Percentiles rank a stretch among this genome's conserved stretches.
Evolutionary conservation across 2,329 filamentous ascomycete species (phyloP).

Genomic region (Aspergillus unguis): DNA sequence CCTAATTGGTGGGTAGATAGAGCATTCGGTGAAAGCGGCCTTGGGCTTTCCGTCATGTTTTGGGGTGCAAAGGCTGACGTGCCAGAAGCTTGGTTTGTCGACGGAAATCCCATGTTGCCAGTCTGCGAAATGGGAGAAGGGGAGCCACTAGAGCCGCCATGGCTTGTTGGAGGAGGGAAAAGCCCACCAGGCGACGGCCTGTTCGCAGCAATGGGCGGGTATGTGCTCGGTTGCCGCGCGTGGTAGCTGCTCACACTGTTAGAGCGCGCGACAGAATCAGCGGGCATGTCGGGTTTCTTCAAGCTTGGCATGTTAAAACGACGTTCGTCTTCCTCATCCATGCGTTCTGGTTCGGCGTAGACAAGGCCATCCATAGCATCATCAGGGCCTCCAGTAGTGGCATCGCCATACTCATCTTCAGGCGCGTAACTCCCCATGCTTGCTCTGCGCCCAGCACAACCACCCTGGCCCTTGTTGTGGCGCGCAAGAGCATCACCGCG

Average conservation of each 20-base stretch:
- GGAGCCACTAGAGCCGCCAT: constrained; percentile 54
- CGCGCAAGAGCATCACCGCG: constrained; percentile 90
- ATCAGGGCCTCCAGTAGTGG: constrained; percentile 45
- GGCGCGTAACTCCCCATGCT: constrained; percentile 80
- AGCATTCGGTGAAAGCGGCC: constrained; percentile 61
- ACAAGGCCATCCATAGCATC: constrained; percentile 63
- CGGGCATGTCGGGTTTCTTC: constrained; percentile 64
- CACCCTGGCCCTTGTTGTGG: constrained; percentile 92
- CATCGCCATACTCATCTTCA: constrained; percentile 64
- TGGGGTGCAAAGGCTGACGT: constrained; percentile 67
- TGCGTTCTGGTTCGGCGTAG: constrained; percentile 52
- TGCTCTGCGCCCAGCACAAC: constrained; percentile 84
- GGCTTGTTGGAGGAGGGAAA: constrained; percentile 61
- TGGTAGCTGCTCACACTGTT: constrained; percentile 51
- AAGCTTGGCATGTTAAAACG: constrained; percentile 63
- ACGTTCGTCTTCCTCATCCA: constrained; percentile 50
- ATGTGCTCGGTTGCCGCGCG: constrained; percentile 69
- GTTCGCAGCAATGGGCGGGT: constrained; percentile 63
- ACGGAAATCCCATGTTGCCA: constrained; percentile 39
- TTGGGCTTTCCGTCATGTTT: constrained; percentile 80
- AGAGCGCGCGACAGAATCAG: constrained; percentile 48
- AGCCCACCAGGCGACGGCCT: constrained; percentile 54
- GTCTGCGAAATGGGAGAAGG: constrained; percentile 52
- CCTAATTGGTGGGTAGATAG: constrained; percentile 38
- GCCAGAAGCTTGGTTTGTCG: constrained; percentile 40